A percentile compares a stretch with the other conserved stretches of the same genome.
These are phyloP conservation scores for Serendipita sp. DNA, from an alignment of 768 basidiomycete species.

Conservation along the genomic window DNA sequence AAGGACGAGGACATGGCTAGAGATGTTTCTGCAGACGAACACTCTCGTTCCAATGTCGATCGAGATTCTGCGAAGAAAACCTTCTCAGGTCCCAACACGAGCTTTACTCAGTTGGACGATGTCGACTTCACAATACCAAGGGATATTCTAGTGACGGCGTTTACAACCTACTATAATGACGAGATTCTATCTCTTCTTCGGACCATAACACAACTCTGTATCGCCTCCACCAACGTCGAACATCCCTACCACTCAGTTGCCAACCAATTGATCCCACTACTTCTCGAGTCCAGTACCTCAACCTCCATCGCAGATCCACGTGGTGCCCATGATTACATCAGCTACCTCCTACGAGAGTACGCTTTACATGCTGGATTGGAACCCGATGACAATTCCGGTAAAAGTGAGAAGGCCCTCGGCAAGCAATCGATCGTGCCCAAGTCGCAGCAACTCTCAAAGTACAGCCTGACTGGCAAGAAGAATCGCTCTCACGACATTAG, in stretches of 20 bases:
- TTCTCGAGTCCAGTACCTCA: conserved; percentile 24
- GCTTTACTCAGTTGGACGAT: not conserved
- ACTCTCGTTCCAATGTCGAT: too few species aligned
- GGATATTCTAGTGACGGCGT: not conserved
- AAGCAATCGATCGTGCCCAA: not conserved
- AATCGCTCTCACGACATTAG: not conserved
- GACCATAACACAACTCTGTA: conserved; percentile 57
- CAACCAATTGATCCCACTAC: conserved; percentile 34
- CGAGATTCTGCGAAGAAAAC: not conserved
- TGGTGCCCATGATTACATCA: conserved; percentile 35
- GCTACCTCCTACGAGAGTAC: conserved; percentile 47
- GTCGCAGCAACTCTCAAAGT: conserved; percentile 13
- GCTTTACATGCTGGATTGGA: conserved; percentile 18
- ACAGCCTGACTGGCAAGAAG: conserved; percentile 13
- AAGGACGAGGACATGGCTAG: not conserved
- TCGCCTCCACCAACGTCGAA: conserved; percentile 43
- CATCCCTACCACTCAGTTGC: conserved; percentile 43
- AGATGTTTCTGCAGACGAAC: not conserved
- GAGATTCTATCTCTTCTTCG: conserved; percentile 62
- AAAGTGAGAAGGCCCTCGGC: conserved; percentile 34
- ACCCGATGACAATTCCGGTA: conserved; percentile 7
- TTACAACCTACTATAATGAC: conserved; percentile 47
- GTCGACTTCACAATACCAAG: not conserved
- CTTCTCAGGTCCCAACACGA: not conserved
- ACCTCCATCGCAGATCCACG: not conserved